Conservation (phyloP, 345 rosid genomes). For the Firmiana major region DNA sequence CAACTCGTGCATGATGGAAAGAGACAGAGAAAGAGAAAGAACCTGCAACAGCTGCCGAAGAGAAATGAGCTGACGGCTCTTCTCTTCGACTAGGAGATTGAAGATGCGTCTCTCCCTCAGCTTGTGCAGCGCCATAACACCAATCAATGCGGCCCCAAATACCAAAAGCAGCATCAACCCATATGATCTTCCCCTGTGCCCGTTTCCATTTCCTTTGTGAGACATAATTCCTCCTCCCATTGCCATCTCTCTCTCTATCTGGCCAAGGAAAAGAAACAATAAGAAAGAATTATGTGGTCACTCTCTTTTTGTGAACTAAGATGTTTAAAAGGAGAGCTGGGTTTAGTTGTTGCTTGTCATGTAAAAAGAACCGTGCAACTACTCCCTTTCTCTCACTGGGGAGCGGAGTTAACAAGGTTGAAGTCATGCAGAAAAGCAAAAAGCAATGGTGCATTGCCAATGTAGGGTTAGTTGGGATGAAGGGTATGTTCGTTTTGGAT, state of each 20-base stretch:
- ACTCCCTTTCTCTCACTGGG: neutral
- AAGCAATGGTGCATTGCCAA: no score
- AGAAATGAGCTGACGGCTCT: slow-evolving; percentile 38
- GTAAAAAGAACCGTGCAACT: neutral
- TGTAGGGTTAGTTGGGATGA: no score
- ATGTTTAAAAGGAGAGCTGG: no score
- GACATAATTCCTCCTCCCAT: slow-evolving; percentile 23
- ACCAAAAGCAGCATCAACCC: slow-evolving; percentile 50
- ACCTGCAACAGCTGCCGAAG: slow-evolving; percentile 62
- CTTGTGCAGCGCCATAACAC: slow-evolving; percentile 52
- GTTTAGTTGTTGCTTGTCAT: neutral
- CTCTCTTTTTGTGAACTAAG: neutral
- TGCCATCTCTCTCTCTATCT: slow-evolving; percentile 14
- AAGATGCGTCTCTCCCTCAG: slow-evolving; percentile 52
- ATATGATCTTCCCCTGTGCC: slow-evolving; percentile 36
- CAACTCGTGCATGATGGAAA: neutral
- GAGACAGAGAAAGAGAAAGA: slow-evolving; percentile 10
- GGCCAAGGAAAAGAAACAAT: neutral
- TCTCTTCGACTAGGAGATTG: slow-evolving; percentile 46
- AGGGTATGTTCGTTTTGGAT: no score
- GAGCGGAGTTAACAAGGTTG: no score
- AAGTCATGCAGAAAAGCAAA: no score
- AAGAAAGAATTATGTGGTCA: neutral
- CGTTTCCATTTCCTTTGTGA: slow-evolving; percentile 24
- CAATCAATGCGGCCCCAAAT: slow-evolving; percentile 53